A percentile compares a stretch with the other conserved stretches of the same genome.
Evolutionary conservation across 805 yeast species (phyloP).

Genomic region (Yamadazyma laniorum): DNA sequence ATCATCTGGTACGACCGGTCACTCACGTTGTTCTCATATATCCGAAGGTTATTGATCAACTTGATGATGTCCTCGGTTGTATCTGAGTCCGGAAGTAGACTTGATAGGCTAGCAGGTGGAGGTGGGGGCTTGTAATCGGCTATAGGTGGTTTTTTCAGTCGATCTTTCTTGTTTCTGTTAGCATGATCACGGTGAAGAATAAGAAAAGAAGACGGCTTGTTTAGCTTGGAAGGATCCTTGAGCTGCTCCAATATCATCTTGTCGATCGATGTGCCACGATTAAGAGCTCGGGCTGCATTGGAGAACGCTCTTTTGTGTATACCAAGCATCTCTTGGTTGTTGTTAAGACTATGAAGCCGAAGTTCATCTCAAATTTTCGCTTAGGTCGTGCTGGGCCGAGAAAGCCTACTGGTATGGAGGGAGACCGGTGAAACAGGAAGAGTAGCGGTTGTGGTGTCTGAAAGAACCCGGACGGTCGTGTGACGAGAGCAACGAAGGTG

Average conservation of each 20-base stretch:
- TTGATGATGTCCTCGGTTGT: background rate
- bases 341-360: no score
- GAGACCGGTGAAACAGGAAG: no score
- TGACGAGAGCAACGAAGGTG: no score
- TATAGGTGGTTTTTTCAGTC: background rate
- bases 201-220: conserved; percentile 4
- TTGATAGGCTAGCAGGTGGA: background rate
- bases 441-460: no score
- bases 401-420: no score
- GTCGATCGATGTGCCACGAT: conserved; percentile 10
- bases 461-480: no score
- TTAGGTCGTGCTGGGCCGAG: background rate
- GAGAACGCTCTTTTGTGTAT: conserved; percentile 2
- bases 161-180: background rate
- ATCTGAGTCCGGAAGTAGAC: background rate
- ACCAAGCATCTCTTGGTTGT: background rate
- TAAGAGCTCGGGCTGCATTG: background rate
- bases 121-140: background rate
- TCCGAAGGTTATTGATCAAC: conserved; percentile 8
- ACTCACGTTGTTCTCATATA: conserved; percentile 2
- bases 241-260: conserved; percentile 8
- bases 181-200: conserved; percentile 6
- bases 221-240: conserved; percentile 1
- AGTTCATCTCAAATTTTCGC: background rate
- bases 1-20: conserved; percentile 5